These are phyloP conservation scores for Penicillium sp. DNA, from an alignment of 2,329 filamentous ascomycete genomes.

Conservation along the genomic window DNA sequence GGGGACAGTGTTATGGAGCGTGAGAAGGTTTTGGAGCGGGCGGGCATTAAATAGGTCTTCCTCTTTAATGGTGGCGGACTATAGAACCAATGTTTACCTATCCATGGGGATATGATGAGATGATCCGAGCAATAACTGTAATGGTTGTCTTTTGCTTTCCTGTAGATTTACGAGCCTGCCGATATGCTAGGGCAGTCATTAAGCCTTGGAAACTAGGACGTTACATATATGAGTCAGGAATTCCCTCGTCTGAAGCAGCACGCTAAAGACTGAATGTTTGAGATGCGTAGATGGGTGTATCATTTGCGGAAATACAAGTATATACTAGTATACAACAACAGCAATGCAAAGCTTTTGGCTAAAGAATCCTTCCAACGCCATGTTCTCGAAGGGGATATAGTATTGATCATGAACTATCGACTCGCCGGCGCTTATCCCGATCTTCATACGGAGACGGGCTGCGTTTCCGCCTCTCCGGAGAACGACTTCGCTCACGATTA, in stretches of 20 bases:
- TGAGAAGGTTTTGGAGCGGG: constrained; percentile 75
- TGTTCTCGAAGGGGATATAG: background rate
- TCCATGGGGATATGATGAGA: too few species aligned
- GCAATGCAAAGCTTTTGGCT: background rate
- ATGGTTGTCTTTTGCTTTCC: too few species aligned
- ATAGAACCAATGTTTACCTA: background rate
- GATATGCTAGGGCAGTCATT: too few species aligned
- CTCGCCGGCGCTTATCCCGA: constrained; percentile 43
- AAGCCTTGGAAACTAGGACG: too few species aligned
- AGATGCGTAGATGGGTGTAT: background rate
- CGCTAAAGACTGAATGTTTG: background rate
- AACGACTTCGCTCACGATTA: constrained; percentile 46
- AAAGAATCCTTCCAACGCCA: background rate
- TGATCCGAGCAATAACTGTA: too few species aligned
- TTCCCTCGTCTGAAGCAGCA: too few species aligned
- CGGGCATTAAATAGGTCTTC: constrained; percentile 44
- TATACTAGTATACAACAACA: background rate
- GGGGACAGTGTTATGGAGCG: constrained; percentile 86
- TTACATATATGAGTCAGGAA: too few species aligned
- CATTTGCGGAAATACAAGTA: background rate
- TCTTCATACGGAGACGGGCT: constrained; percentile 45
- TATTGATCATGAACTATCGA: constrained; percentile 28
- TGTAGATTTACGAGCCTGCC: too few species aligned
- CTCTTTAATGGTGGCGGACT: background rate
- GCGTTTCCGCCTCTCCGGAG: constrained; percentile 47